Evolutionary conservation across 768 basidiomycete genomes (phyloP).

Genomic region (Tulasnella sp.): DNA sequence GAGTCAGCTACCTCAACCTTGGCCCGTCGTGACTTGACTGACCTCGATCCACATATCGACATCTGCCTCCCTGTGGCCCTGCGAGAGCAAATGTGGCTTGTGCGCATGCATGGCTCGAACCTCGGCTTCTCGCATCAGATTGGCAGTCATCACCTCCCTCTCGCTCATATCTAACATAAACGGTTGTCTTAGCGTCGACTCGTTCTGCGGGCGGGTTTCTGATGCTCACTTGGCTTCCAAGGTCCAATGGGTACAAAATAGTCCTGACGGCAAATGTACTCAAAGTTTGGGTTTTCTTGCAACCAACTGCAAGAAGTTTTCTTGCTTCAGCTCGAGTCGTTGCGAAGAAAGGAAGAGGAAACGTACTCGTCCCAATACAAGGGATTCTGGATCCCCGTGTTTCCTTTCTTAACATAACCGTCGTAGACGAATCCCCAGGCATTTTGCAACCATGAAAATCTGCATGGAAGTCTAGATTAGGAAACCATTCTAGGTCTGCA

Average conservation of each 20-base stretch:
- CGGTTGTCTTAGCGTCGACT: neutral
- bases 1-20: too few species aligned
- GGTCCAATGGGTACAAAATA: neutral
- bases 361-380: conserved; percentile 14
- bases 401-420: neutral
- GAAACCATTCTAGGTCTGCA: neutral
- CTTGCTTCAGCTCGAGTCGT: neutral
- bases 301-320: neutral
- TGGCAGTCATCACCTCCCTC: neutral
- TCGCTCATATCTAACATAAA: neutral
- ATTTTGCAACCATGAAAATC: conserved; percentile 15
- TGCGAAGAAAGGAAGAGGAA: neutral
- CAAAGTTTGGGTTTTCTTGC: conserved; percentile 1
- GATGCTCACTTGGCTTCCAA: neutral
- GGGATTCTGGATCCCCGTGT: neutral
- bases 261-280: neutral
- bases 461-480: neutral
- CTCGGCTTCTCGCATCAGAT: neutral
- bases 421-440: neutral
- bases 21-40: too few species aligned
- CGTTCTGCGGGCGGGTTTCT: too few species aligned
- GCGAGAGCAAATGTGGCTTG: conserved; percentile 6
- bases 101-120: neutral
- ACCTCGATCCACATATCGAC: neutral
- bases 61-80: neutral